These are phyloP conservation scores for Pezicula radicicola DNA, from an alignment of 2,329 filamentous ascomycete species.

Conservation along the genomic window DNA sequence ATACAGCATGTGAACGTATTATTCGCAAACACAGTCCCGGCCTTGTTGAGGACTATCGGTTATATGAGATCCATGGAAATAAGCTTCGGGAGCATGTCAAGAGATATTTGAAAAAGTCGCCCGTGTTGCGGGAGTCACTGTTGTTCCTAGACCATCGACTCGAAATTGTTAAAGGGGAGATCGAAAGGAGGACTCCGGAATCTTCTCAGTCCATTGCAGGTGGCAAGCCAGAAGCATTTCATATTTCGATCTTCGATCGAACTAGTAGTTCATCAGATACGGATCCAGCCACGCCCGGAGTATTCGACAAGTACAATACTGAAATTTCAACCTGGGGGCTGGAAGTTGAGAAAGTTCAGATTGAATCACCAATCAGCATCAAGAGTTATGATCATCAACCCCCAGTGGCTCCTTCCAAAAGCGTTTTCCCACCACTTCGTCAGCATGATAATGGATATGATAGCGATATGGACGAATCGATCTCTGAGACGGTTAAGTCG, in stretches of 20 bases:
- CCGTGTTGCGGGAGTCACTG: conserved; percentile 28
- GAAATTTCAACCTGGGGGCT: conserved; percentile 22
- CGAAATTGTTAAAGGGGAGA: conserved; percentile 35
- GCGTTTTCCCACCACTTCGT: conserved; percentile 12
- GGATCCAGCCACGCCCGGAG: conserved; percentile 37
- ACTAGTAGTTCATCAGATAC: conserved; percentile 46
- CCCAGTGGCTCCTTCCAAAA: conserved; percentile 2
- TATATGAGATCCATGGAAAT: conserved; percentile 49
- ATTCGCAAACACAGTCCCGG: conserved; percentile 38
- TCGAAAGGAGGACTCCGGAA: conserved; percentile 40
- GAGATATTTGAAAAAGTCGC: conserved; percentile 32
- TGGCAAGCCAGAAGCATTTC: conserved; percentile 28
- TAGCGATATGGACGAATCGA: conserved; percentile 21
- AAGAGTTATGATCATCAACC: conserved; percentile 11
- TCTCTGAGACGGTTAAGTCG: conserved; percentile 13
- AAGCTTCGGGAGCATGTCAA: conserved; percentile 41
- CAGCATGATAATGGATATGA: conserved; percentile 24
- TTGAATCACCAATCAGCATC: conserved; percentile 21
- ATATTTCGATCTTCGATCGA: conserved; percentile 48
- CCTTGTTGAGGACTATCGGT: conserved; percentile 49
- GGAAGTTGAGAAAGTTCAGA: conserved; percentile 15
- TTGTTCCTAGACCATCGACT: conserved; percentile 34
- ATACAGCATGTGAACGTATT: conserved; percentile 41
- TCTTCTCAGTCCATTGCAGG: conserved; percentile 36
- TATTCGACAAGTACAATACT: conserved; percentile 17